Conservation (phyloP, 345 rosid species). For the Firmiana major region DNA sequence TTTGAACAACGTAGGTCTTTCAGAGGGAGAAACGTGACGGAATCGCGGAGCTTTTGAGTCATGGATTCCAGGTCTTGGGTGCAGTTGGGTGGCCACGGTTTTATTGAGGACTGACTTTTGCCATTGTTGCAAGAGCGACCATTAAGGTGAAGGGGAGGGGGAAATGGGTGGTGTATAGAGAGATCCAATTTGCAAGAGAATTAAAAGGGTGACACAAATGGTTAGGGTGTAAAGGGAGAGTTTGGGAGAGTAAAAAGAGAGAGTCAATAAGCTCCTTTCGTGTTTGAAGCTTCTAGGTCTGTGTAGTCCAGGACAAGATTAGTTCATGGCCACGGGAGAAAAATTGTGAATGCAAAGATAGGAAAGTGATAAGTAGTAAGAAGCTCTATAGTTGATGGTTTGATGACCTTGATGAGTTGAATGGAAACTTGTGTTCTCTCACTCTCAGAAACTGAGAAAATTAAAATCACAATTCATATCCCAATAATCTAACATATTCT, state of each 20-base stretch:
- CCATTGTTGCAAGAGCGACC: constrained; percentile 23
- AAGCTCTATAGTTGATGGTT: not conserved
- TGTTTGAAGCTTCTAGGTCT: not conserved
- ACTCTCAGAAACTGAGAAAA: too few relatives aligned
- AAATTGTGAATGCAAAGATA: not conserved
- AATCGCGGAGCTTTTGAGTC: constrained; percentile 39
- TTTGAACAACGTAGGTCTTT: constrained; percentile 52
- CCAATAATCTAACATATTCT: too few relatives aligned
- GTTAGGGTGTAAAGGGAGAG: constrained; percentile 24
- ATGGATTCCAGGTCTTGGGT: constrained; percentile 16
- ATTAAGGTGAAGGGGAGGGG: constrained; percentile 16
- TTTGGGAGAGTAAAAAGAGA: constrained; percentile 24
- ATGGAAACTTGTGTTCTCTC: too few relatives aligned
- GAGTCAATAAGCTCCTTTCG: not conserved
- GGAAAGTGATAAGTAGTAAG: not conserved
- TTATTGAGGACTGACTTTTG: constrained; percentile 5
- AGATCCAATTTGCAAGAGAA: constrained; percentile 36
- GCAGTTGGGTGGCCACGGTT: constrained; percentile 1
- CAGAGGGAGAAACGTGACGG: constrained; percentile 63
- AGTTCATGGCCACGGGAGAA: not conserved
- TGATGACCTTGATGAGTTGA: too few relatives aligned
- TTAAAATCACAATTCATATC: too few relatives aligned
- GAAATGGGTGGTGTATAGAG: constrained; percentile 20
- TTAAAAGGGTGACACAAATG: constrained; percentile 22
- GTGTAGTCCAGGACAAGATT: not conserved